These are phyloP conservation scores for Colletotrichum phormii DNA, from an alignment of 2,329 filamentous ascomycete species.

Conservation along the genomic window DNA sequence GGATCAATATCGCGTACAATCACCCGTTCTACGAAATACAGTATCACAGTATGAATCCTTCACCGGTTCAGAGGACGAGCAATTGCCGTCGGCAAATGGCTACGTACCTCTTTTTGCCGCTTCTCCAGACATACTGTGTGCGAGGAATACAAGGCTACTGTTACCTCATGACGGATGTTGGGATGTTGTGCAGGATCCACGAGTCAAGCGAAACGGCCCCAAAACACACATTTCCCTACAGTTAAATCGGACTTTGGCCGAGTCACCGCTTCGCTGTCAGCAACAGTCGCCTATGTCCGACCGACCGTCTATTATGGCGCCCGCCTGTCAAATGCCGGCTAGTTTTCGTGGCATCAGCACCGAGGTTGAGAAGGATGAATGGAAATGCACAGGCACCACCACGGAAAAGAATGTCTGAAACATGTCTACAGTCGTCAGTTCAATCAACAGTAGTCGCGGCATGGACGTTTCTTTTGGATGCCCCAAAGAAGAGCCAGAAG, in stretches of 20 bases:
- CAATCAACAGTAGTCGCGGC: background rate
- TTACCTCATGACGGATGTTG: slow-evolving; percentile 22
- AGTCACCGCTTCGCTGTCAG: slow-evolving; percentile 26
- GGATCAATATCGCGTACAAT: slow-evolving; percentile 23
- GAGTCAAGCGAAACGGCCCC: slow-evolving; percentile 47
- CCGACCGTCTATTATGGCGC: slow-evolving; percentile 11
- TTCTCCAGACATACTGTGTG: background rate
- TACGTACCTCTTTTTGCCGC: slow-evolving; percentile 1
- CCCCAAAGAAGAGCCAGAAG: slow-evolving; percentile 26
- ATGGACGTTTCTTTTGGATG: slow-evolving; percentile 24
- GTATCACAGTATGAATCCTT: background rate
- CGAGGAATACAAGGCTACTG: background rate
- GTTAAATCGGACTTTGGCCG: slow-evolving; percentile 34
- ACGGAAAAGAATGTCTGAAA: slow-evolving; percentile 5
- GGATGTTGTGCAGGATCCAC: slow-evolving; percentile 50
- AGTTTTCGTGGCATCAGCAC: background rate
- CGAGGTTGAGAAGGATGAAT: background rate
- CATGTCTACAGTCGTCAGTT: slow-evolving; percentile 13
- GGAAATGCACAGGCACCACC: background rate
- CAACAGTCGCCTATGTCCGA: slow-evolving; percentile 19
- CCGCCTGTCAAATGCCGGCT: slow-evolving; percentile 3
- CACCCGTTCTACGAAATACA: background rate
- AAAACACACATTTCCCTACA: slow-evolving; percentile 29
- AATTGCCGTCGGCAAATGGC: background rate
- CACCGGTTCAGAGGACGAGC: background rate